Evolutionary conservation across 768 basidiomycete genomes (phyloP).

Genomic region (Austroboletus eburneus): DNA sequence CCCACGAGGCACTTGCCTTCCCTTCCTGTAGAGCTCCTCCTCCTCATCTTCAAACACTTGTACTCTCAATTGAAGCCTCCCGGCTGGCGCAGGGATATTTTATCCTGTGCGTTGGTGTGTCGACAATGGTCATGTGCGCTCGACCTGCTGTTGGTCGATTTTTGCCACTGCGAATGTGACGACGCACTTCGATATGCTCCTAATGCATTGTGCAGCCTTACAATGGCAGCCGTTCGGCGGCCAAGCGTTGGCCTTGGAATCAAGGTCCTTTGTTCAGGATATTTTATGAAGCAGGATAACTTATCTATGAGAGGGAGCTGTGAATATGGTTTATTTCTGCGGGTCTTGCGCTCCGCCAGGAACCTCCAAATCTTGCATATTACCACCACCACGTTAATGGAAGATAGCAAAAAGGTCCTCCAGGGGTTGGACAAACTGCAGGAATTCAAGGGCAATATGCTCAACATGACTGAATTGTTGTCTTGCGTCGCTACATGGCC

Average conservation of each 20-base stretch:
- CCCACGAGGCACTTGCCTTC: too few relatives aligned
- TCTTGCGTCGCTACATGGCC: slow-evolving; percentile 5
- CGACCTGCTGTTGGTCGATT: slow-evolving; percentile 5
- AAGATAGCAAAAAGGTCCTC: neutral
- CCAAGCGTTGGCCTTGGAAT: slow-evolving; percentile 7
- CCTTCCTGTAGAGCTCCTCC: slow-evolving; percentile 8
- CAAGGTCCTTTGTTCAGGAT: slow-evolving; percentile 6
- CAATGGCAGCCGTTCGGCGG: neutral
- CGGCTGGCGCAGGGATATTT: slow-evolving; percentile 2
- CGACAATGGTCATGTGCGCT: slow-evolving; percentile 12
- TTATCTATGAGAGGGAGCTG: neutral
- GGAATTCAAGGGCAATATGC: neutral
- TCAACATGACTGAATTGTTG: neutral
- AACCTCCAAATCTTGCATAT: slow-evolving; percentile 1
- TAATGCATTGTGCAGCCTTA: slow-evolving; percentile 3
- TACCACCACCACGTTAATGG: neutral
- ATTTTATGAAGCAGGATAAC: neutral
- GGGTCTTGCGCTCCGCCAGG: slow-evolving; percentile 1
- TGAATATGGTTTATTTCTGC: slow-evolving; percentile 2
- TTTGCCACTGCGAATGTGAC: neutral
- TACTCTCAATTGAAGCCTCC: neutral
- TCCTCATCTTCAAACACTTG: slow-evolving; percentile 6
- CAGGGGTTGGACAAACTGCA: neutral
- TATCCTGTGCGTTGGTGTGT: slow-evolving; percentile 9
- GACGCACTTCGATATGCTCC: neutral